Percentiles rank a stretch among this genome's conserved stretches.
Conservation (phyloP, 805 yeast species). For the Lachancea sp. region DNA sequence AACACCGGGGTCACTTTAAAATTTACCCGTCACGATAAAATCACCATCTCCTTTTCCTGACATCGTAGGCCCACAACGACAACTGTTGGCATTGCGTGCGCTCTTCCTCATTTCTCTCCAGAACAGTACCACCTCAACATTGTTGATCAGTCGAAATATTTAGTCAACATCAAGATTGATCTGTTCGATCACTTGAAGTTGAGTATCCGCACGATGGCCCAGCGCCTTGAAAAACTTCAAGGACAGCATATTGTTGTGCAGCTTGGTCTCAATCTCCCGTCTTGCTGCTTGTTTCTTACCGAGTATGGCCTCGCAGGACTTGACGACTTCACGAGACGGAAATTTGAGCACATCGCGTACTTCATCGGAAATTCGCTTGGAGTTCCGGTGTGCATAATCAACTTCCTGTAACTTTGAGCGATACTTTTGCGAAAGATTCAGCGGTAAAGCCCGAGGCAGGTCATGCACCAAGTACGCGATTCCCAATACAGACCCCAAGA, state of each 20-base stretch:
- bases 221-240: slow-evolving; percentile 24
- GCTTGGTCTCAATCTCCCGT: slow-evolving; percentile 22
- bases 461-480: slow-evolving; percentile 65
- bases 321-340: slow-evolving; percentile 71
- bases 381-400: slow-evolving; percentile 75
- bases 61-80: neutral
- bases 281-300: slow-evolving; percentile 23
- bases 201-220: slow-evolving; percentile 19
- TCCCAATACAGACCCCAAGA: slow-evolving; percentile 47
- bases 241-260: slow-evolving; percentile 21
- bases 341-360: slow-evolving; percentile 71
- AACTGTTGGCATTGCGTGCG: neutral
- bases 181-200: slow-evolving; percentile 18
- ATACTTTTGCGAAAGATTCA: slow-evolving; percentile 71
- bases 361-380: slow-evolving; percentile 73
- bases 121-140: too few species aligned
- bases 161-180: slow-evolving; percentile 24
- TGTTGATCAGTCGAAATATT: neutral
- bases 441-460: slow-evolving; percentile 83
- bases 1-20: neutral
- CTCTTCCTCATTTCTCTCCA: too few species aligned
- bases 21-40: neutral
- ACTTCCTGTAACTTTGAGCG: slow-evolving; percentile 51
- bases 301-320: slow-evolving; percentile 26
- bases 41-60: neutral